These are phyloP conservation scores for Penicillium samsonianum DNA, from an alignment of 495 filamentous ascomycete genomes.

Conservation along the genomic window DNA sequence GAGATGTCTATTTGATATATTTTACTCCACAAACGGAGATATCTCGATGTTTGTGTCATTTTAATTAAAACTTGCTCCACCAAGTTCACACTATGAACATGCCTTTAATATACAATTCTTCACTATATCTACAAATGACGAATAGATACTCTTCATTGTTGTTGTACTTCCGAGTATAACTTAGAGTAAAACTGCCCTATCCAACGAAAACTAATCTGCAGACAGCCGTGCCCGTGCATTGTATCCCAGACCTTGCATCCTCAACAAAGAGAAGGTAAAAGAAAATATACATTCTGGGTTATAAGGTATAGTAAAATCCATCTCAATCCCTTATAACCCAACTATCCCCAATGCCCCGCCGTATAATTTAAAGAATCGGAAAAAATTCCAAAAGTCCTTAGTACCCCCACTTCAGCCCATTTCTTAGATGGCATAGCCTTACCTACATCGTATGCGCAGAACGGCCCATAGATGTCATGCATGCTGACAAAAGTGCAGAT, in stretches of 20 bases:
- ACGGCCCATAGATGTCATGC: slow-evolving; percentile 23
- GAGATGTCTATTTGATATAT: neutral
- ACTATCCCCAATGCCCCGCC: slow-evolving; percentile 17
- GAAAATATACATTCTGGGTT: neutral
- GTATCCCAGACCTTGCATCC: slow-evolving; percentile 2
- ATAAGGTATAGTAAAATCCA: neutral
- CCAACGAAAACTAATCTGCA: too few relatives aligned
- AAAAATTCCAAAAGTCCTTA: slow-evolving; percentile 5
- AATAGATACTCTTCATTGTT: neutral
- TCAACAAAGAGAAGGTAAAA: neutral
- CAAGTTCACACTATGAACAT: neutral
- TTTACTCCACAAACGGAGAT: neutral
- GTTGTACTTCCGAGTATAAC: too few relatives aligned
- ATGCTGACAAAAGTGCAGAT: slow-evolving; percentile 22
- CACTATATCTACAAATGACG: neutral
- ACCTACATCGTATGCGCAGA: slow-evolving; percentile 5
- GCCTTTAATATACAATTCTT: neutral
- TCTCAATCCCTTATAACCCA: neutral
- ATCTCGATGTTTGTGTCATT: neutral
- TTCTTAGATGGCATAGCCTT: neutral
- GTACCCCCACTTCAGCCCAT: neutral
- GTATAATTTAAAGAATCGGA: neutral
- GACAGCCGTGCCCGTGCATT: neutral
- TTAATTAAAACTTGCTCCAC: too few relatives aligned
- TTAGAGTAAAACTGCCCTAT: too few relatives aligned